Conservation (phyloP, 2,329 filamentous ascomycete species). For the Erysiphe neolycopersici region DNA sequence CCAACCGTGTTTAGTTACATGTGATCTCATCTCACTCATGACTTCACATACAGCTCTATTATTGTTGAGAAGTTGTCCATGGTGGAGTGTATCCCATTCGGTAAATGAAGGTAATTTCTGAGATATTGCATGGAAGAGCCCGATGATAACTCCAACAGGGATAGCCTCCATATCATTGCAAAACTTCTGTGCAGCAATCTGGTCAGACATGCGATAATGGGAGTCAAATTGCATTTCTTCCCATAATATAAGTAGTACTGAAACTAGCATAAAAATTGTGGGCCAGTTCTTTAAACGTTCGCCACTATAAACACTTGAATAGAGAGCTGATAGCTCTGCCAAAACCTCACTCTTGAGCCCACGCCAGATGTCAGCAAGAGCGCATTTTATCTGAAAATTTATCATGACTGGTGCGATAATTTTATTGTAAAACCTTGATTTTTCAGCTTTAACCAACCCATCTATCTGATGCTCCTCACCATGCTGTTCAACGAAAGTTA, state of each 20-base stretch:
- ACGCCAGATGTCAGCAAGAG: constrained; percentile 93
- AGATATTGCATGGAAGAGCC: constrained; percentile 90
- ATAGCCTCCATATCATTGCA: constrained; percentile 92
- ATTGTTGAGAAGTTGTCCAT: constrained; percentile 73
- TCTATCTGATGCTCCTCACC: constrained; percentile 52
- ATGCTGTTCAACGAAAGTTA: constrained; percentile 80
- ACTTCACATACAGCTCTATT: constrained; percentile 82
- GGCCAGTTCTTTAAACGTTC: constrained; percentile 98
- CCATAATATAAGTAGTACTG: constrained; percentile 82
- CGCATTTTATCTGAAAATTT: constrained; percentile 98
- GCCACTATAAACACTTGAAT: constrained; percentile 93
- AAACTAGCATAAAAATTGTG: constrained; percentile 91
- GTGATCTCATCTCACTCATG: constrained; percentile 81
- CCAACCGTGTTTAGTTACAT: constrained; percentile 86
- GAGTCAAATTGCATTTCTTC: constrained; percentile 98
- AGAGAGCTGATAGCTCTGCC: constrained; percentile 72
- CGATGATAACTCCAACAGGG: constrained; percentile 85
- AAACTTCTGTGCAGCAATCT: constrained; percentile 70
- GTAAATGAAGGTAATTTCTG: constrained; percentile 81
- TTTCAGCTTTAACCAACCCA: constrained; percentile 63
- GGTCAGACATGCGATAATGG: constrained; percentile 78
- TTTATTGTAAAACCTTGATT: constrained; percentile 71
- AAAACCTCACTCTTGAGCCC: constrained; percentile 90
- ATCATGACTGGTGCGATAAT: constrained; percentile 93
- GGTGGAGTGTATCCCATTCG: constrained; percentile 82